Evolutionary conservation across 2,329 filamentous ascomycete genomes (phyloP).

Genomic region (Microthyrium microscopicum): DNA sequence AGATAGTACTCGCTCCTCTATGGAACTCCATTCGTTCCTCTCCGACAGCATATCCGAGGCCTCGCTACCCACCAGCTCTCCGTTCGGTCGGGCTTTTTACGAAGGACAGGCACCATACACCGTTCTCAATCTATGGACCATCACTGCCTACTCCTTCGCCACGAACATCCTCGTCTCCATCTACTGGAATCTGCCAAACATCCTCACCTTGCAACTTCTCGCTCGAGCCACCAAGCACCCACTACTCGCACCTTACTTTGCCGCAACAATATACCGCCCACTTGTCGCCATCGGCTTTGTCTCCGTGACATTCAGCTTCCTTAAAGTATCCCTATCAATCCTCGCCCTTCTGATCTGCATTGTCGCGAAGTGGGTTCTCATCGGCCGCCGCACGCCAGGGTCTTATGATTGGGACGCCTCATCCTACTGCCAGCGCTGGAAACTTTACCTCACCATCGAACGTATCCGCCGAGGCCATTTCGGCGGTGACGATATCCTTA

Average conservation of each 20-base stretch:
- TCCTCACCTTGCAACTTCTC: constrained; percentile 32
- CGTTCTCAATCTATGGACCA: constrained; percentile 30
- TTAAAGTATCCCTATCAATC: constrained; percentile 28
- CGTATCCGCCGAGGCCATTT: constrained; percentile 34
- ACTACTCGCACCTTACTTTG: constrained; percentile 12
- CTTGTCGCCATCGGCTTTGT: constrained; percentile 26
- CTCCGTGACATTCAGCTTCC: constrained; percentile 22
- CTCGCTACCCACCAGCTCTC: constrained; percentile 18
- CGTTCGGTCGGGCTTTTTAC: constrained; percentile 42
- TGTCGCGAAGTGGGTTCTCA: constrained; percentile 33
- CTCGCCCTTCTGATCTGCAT: constrained; percentile 29
- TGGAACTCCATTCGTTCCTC: constrained; percentile 11
- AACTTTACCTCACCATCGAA: constrained; percentile 37
- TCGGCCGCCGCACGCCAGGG: constrained; percentile 34
- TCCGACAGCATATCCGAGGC: constrained; percentile 9
- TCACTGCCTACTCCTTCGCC: constrained; percentile 34
- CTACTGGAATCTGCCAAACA: constrained; percentile 35
- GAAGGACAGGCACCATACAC: constrained; percentile 32
- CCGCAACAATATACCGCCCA: constrained; percentile 18
- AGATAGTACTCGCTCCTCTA: constrained; percentile 10
- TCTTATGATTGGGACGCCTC: constrained; percentile 42
- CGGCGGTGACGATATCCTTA: constrained; percentile 33
- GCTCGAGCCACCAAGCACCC: constrained; percentile 16
- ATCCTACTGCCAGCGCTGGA: constrained; percentile 41
- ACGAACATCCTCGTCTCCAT: constrained; percentile 29